Evolutionary conservation across 148 eudicot genomes (phyloP).

Genomic region (Camellia sinensis): DNA sequence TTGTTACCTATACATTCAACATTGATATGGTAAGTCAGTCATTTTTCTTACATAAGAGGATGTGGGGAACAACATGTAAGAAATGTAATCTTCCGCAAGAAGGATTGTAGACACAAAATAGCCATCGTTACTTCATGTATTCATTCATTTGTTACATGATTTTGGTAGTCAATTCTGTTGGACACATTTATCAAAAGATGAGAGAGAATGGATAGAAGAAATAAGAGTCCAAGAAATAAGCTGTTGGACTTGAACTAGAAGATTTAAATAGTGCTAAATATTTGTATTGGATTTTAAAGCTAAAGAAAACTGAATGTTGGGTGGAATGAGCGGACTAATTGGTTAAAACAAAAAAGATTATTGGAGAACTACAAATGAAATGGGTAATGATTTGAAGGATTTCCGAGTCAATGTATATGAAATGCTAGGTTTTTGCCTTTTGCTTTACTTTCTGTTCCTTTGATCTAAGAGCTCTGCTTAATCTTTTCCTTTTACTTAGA

Average conservation of each 20-base stretch:
- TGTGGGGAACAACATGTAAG: neutral
- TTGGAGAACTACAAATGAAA: conserved; percentile 4
- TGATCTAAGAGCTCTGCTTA: too few relatives aligned
- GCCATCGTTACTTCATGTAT: neutral
- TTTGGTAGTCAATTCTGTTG: neutral
- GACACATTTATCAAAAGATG: neutral
- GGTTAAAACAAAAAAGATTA: neutral
- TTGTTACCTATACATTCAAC: too few relatives aligned
- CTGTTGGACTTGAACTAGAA: neutral
- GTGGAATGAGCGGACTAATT: neutral
- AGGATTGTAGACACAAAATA: neutral
- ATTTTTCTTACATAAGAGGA: neutral
- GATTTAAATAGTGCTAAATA: neutral
- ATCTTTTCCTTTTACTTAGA: too few relatives aligned
- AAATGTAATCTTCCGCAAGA: neutral
- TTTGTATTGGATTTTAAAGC: neutral
- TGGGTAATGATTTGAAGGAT: neutral
- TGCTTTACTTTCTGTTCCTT: too few relatives aligned
- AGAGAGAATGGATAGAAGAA: neutral
- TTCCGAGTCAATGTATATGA: too few relatives aligned
- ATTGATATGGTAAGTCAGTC: neutral
- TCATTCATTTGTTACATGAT: neutral
- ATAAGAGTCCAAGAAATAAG: neutral
- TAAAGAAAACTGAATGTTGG: neutral
- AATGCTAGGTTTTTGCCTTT: too few relatives aligned